These are phyloP conservation scores for Didymella pomorum DNA, from an alignment of 2,329 filamentous ascomycete genomes.

Conservation along the genomic window DNA sequence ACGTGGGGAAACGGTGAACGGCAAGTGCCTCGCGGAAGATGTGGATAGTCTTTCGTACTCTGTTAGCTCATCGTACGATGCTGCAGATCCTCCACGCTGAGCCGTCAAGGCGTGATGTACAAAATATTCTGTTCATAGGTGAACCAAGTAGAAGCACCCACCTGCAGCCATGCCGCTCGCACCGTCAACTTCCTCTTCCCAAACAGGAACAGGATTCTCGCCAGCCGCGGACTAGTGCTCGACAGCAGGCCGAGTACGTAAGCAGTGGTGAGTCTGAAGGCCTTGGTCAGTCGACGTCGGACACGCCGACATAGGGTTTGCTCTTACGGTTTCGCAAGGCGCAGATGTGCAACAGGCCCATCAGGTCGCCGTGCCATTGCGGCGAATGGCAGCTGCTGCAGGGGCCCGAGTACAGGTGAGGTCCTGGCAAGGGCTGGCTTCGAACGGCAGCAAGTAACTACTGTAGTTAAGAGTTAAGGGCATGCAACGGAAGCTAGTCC, in stretches of 20 bases:
- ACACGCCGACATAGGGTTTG: constrained; percentile 1
- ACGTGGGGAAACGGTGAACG: constrained; percentile 60
- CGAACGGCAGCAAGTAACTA: constrained; percentile 21
- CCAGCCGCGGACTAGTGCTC: constrained; percentile 34
- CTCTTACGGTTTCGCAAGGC: constrained; percentile 18
- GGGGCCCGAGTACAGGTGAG: constrained; percentile 14
- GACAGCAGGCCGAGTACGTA: constrained; percentile 42
- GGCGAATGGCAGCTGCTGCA: constrained; percentile 17
- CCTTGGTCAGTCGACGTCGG: constrained; percentile 9
- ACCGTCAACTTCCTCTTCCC: constrained; percentile 30
- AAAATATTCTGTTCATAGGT: background rate
- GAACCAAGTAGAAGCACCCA: constrained; percentile 20
- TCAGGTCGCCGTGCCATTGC: constrained; percentile 14
- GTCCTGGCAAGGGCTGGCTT: background rate
- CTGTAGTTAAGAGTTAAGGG: too few species aligned
- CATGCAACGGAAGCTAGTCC: constrained; percentile 17
- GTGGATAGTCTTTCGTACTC: constrained; percentile 14
- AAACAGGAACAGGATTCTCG: constrained; percentile 29
- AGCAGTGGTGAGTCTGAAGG: constrained; percentile 33
- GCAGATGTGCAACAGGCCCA: constrained; percentile 10
- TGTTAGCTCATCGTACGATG: constrained; percentile 1
- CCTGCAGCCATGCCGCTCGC: constrained; percentile 33
- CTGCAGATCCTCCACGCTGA: background rate
- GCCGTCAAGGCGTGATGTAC: background rate
- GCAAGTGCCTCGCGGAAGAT: constrained; percentile 53